Evolutionary conservation across 768 basidiomycete genomes (phyloP), one percentile per base, ranked within the genome.

Genomic region (Termitomyces sp.): DNA sequence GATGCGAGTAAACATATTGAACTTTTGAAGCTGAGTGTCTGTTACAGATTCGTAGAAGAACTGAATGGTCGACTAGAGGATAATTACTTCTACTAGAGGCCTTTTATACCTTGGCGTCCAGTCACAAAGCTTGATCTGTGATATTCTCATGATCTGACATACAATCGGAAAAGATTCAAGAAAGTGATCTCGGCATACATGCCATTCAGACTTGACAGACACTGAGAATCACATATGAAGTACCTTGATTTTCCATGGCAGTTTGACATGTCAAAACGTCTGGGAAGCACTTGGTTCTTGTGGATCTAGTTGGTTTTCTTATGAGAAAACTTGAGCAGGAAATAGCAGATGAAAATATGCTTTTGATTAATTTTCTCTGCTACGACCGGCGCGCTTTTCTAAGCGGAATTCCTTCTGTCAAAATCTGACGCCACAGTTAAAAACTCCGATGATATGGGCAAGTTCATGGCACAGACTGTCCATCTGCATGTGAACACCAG

Each of bases 1-100:
- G 42, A 59, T 44, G 40, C 60, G 63, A 61, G 63, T n/a, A 45
- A 61, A 48, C 63, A 64, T 64, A 28, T 55, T 4, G 28, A 28
- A 28, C 28, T 28, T 28, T 28, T 59, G 12, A 20, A 57, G 24
- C 20, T 50, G 24, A 4, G 38, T 38, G 44, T 36, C 24, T 46
- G 46, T 45, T n/a, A n/a, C n/a, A n/a, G n/a, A n/a, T n/a, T 20
- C 53, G 49, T 58, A 39, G 52, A 58, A 55, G 57, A 58, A 62
- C 61, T 54, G 32, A 32, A 9, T 33, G 56, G 22, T 55, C 44
- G 45, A 46, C 58, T 63, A 58, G 51, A 52, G 54, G 24, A 54
- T 28, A 7, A 36, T 9, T 13, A 35, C 20, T 12, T 40, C 24
- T 20, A 49, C 32, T 38, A 11, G 33, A 42, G 16, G 44, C 57